Evolutionary conservation across 1,284 basidiomycete genomes (phyloP).

Genomic region (Rugiboletus extremiorientalis): DNA sequence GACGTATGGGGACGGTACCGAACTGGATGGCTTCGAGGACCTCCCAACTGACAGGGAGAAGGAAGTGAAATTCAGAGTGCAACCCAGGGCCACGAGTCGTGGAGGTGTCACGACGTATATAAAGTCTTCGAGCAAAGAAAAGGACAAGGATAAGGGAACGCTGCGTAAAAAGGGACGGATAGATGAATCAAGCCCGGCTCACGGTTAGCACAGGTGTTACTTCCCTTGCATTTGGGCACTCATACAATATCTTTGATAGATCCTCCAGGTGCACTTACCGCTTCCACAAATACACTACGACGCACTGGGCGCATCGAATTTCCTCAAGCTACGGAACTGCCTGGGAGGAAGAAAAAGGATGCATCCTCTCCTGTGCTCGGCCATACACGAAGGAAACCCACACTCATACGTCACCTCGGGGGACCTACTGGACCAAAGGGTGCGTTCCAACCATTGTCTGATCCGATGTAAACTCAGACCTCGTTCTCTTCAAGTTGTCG

Average conservation of each 20-base stretch:
- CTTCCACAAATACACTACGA: conserved; percentile 41
- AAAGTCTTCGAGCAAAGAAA: conserved; percentile 39
- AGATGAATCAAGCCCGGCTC: conserved; percentile 34
- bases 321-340: conserved; percentile 36
- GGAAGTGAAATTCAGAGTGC: conserved; percentile 68
- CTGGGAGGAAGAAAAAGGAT: conserved; percentile 57
- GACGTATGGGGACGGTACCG: conserved; percentile 89
- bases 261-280: conserved; percentile 25
- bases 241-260: conserved; percentile 19
- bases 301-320: conserved; percentile 47
- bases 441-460: conserved; percentile 38
- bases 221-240: neutral
- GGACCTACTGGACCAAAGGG: conserved; percentile 73
- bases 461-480: conserved; percentile 17
- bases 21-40: conserved; percentile 90
- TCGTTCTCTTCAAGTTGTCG: conserved; percentile 58
- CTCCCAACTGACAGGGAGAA: conserved; percentile 83
- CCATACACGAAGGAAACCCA: conserved; percentile 68
- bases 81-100: conserved; percentile 66
- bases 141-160: conserved; percentile 47
- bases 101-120: conserved; percentile 52
- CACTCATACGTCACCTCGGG: conserved; percentile 85
- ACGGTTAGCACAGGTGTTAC: conserved; percentile 39
- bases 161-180: conserved; percentile 52
- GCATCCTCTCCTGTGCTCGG: conserved; percentile 41